Percentiles rank a stretch among this genome's conserved stretches.
Evolutionary conservation across 495 filamentous ascomycete genomes (phyloP).

Genomic region (Extremus antarcticus): DNA sequence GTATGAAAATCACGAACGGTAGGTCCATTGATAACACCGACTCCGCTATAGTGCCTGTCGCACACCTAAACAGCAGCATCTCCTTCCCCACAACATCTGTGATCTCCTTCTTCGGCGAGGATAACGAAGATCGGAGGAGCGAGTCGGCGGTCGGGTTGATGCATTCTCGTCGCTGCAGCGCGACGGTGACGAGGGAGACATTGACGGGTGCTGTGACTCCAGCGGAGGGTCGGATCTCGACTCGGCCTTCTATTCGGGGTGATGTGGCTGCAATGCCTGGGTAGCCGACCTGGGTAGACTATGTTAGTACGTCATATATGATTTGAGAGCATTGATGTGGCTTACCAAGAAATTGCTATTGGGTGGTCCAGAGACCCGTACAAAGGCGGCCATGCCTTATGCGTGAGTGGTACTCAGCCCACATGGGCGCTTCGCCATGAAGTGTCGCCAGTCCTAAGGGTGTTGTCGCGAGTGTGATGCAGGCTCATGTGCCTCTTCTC

Average conservation of each 20-base stretch:
- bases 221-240: conserved; percentile 80
- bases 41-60: conserved; percentile 71
- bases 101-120: conserved; percentile 83
- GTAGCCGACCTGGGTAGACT: conserved; percentile 56
- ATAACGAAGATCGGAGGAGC: conserved; percentile 80
- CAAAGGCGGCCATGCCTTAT: conserved; percentile 65
- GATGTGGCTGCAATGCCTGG: conserved; percentile 95
- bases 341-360: conserved; percentile 83
- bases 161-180: conserved; percentile 82
- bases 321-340: no score
- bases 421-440: conserved; percentile 23
- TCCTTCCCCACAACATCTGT: conserved; percentile 91
- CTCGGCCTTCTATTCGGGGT: conserved; percentile 95
- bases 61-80: conserved; percentile 79
- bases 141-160: conserved; percentile 95
- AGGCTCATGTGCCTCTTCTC: not conserved
- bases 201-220: conserved; percentile 80
- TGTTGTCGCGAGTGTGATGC: not conserved
- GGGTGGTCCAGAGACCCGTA: conserved; percentile 92
- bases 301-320: not conserved
- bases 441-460: conserved; percentile 1
- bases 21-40: conserved; percentile 93
- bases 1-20: conserved; percentile 94
- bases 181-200: conserved; percentile 89
- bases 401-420: conserved; percentile 3